phyloP scores from a whole-genome alignment of 1,284 basidiomycete genomes.

The Albatrellus sp. region DNA sequence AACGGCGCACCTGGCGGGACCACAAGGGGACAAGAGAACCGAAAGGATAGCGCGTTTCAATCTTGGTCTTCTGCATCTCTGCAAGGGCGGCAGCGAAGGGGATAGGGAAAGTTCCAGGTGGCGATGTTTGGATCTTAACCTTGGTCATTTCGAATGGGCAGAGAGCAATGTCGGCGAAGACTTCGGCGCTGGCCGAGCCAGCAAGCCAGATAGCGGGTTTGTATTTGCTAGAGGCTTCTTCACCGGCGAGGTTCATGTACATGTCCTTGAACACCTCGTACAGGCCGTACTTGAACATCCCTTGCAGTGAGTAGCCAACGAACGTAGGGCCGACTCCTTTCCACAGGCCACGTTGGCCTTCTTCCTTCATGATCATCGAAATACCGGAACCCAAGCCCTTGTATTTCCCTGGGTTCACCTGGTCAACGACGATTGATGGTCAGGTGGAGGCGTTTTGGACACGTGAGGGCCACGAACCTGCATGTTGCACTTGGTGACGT shows the following conservation, averaged over 20 bases:
- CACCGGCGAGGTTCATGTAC: slow-evolving; percentile 77
- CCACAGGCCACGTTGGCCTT: slow-evolving; percentile 79
- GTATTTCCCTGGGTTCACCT: slow-evolving; percentile 73
- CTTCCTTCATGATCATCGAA: slow-evolving; percentile 67
- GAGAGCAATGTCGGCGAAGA: slow-evolving; percentile 87
- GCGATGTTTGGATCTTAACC: slow-evolving; percentile 74
- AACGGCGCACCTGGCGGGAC: slow-evolving; percentile 61
- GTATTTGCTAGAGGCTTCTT: slow-evolving; percentile 78
- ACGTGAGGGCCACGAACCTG: slow-evolving; percentile 48
- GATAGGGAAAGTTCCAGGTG: slow-evolving; percentile 61
- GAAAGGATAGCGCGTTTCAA: slow-evolving; percentile 69
- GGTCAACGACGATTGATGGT: not conserved
- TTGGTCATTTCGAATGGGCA: slow-evolving; percentile 79
- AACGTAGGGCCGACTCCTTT: slow-evolving; percentile 90
- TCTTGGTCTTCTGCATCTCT: slow-evolving; percentile 50
- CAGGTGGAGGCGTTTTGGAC: not conserved
- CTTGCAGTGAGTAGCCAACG: slow-evolving; percentile 92
- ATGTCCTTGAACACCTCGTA: slow-evolving; percentile 94
- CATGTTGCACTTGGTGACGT: slow-evolving; percentile 97
- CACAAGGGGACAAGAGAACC: slow-evolving; percentile 72
- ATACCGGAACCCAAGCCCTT: slow-evolving; percentile 67
- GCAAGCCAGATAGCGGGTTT: slow-evolving; percentile 92
- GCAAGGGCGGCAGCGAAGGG: slow-evolving; percentile 56
- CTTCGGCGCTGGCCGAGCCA: slow-evolving; percentile 86
- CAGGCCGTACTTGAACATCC: slow-evolving; percentile 94